Base-by-base conservation (phyloP, 2,329 filamentous ascomycete species). In the Ceratocystis cacaofunesta region DNA sequence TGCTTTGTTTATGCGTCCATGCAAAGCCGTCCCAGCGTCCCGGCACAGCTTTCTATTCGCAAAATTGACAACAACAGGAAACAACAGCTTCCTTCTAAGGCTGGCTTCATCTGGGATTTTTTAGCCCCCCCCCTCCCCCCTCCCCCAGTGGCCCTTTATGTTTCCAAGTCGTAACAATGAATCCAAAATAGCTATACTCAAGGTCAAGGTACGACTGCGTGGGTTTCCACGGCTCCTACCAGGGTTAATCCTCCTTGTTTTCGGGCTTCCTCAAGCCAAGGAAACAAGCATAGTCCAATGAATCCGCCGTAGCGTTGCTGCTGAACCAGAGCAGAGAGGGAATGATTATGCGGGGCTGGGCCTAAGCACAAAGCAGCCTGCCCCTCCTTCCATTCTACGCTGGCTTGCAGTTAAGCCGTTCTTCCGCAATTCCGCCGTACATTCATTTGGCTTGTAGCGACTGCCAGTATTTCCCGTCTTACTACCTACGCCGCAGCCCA, bases 311-410 rank as follows among this genome's bases (percentile, higher is more conserved):
- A 10, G 10, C 3, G 52, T 5, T 28, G 22, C 25, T 30, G 52
- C 25, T 57, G 25, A 30, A 32, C 28, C 61, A 36, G 44, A 61
- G 46, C 30, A 62, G 46, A 48, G 30, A 19, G 25, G 55, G 46
- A 60, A 55, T 46, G 36, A 65, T 60, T n/a, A 30, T 41, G 63
- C 32, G 57, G 25, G 58, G 58, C 58, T 17, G 8, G 22, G 46
- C 44, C 41, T 4, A 32, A 30, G 43, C 55, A 28, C 57, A 41
- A 61, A 17, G 10, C 15, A 30, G 52, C 25, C 50, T 25, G 50
- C 50, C 50, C 50, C 50, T 55, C 50, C 50, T 55, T 55, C 50
- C 19, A 19, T 32, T 28, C 30, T 57, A 7, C 22, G 19, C 10
- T 7, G 17, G 5, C 25, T 57, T 57, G 22, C 25, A 28, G 19